These are phyloP conservation scores for Trichoderma asperellum DNA, from an alignment of 2,329 filamentous ascomycete genomes.

Conservation along the genomic window DNA sequence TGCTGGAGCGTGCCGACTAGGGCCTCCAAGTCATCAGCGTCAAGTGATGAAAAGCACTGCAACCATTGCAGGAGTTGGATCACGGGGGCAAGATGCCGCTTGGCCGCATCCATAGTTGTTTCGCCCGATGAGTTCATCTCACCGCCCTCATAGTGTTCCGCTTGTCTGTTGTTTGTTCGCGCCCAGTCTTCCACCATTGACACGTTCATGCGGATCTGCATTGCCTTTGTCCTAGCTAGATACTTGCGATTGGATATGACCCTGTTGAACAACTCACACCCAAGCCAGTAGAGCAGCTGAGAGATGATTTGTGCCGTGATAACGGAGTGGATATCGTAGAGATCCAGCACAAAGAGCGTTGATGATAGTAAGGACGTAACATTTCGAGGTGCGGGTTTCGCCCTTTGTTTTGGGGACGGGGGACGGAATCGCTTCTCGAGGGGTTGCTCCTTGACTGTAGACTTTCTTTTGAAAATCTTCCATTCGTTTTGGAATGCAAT, in stretches of 20 bases:
- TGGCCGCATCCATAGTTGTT: constrained; percentile 80
- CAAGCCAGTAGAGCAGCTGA: constrained; percentile 94
- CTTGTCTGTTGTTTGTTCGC: constrained; percentile 85
- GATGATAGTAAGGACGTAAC: constrained; percentile 95
- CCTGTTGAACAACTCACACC: constrained; percentile 94
- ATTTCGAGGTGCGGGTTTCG: constrained; percentile 90
- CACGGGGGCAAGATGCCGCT: constrained; percentile 83
- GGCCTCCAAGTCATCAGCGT: constrained; percentile 81
- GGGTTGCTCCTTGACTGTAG: constrained; percentile 87
- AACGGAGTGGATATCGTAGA: constrained; percentile 99
- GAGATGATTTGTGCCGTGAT: constrained; percentile 90
- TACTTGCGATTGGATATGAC: constrained; percentile 97
- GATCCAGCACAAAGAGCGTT: constrained; percentile 92
- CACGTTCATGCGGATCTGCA: constrained; percentile 99
- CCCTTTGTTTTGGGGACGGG: constrained; percentile 88
- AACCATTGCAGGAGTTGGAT: constrained; percentile 97
- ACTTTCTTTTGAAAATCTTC: constrained; percentile 93
- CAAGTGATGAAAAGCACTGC: constrained; percentile 94
- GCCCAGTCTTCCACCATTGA: constrained; percentile 97
- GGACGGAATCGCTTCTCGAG: constrained; percentile 88
- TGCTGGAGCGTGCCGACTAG: constrained; percentile 88
- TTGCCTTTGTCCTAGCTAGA: constrained; percentile 92
- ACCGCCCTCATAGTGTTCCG: constrained; percentile 93
- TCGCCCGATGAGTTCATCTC: constrained; percentile 85
- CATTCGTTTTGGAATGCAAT: constrained; percentile 98